Evolutionary conservation across 345 rosid genomes (phyloP).

Genomic region (Alliaria petiolata): DNA sequence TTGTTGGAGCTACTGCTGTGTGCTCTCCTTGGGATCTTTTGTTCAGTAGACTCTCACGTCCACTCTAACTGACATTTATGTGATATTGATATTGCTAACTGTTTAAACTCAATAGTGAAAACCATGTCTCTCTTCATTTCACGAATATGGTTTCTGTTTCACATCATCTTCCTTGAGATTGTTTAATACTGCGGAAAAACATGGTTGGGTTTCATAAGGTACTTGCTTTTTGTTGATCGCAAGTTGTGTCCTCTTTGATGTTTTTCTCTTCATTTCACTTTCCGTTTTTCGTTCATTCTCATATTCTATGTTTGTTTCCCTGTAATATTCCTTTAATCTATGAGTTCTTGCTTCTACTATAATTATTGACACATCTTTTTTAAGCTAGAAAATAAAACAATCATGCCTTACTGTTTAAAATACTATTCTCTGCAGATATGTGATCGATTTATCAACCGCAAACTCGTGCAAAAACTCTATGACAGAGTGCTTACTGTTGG

Average conservation of each 20-base stretch:
- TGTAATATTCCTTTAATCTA: not conserved
- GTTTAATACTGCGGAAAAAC: not conserved
- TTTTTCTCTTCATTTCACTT: not conserved
- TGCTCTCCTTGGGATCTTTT: conserved; percentile 94
- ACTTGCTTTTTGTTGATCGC: not conserved
- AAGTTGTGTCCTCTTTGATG: not conserved
- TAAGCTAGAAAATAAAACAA: not conserved
- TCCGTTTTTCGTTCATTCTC: not conserved
- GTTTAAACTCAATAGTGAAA: not conserved
- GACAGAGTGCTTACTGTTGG: conserved; percentile 87
- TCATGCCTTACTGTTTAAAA: not conserved
- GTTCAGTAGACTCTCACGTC: conserved; percentile 47
- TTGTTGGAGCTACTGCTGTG: conserved; percentile 84
- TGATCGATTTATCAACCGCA: conserved; percentile 77
- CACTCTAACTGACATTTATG: not conserved
- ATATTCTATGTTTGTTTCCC: not conserved
- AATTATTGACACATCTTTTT: too few species aligned
- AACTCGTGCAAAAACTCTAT: conserved; percentile 65
- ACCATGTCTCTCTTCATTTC: not conserved
- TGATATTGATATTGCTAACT: not conserved
- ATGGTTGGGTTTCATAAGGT: not conserved
- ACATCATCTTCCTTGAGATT: not conserved
- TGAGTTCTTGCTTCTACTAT: not conserved
- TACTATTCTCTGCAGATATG: conserved; percentile 52
- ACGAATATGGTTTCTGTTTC: not conserved